These are phyloP conservation scores for Seminavis robusta DNA, from an alignment of 108 stramenopile species.

Conservation along the genomic window DNA sequence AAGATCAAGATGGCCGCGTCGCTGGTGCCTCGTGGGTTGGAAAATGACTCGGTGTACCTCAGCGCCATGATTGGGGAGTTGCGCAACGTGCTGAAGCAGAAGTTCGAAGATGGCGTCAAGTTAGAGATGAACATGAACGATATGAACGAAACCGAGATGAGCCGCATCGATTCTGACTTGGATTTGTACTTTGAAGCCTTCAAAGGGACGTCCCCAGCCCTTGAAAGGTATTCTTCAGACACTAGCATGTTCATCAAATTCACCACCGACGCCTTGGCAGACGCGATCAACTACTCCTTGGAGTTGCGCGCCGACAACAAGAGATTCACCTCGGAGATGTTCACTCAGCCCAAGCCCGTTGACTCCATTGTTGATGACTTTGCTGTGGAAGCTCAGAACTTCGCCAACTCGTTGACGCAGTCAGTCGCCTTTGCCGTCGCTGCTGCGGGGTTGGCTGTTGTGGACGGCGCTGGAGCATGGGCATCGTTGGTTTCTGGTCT, in stretches of 20 bases:
- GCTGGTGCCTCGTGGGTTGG: conserved; percentile 34
- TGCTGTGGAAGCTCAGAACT: conserved; percentile 8
- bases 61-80: too few species aligned
- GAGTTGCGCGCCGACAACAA: too few species aligned
- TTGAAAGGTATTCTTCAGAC: too few species aligned
- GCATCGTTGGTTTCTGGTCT: background rate
- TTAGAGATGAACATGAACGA: too few species aligned
- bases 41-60: conserved; percentile 19
- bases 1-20: conserved; percentile 36
- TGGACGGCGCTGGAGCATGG: background rate
- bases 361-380: conserved; percentile 8
- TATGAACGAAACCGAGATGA: too few species aligned
- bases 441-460: background rate
- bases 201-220: too few species aligned
- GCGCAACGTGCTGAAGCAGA: too few species aligned
- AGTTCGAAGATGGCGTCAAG: too few species aligned
- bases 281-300: background rate
- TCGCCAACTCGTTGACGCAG: background rate
- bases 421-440: background rate
- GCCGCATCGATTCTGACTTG: too few species aligned
- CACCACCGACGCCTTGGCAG: too few species aligned
- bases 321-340: background rate
- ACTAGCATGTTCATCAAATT: too few species aligned
- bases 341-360: conserved; percentile 4
- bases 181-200: too few species aligned